Evolutionary conservation across 2,329 filamentous ascomycete species (phyloP).

Genomic region (Sporothrix curviconia): DNA sequence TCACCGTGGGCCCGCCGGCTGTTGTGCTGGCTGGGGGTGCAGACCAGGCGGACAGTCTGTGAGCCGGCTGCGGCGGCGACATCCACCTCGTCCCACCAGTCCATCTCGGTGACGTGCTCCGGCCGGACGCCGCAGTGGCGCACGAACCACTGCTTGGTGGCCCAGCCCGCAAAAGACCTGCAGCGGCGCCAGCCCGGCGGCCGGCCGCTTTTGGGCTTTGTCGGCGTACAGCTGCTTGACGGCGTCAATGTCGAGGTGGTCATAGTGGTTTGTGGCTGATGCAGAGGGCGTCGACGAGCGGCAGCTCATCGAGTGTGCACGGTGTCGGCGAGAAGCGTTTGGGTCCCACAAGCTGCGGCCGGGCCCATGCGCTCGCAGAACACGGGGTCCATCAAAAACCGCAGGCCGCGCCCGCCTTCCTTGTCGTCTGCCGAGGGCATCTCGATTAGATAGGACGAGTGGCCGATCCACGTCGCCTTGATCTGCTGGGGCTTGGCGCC

Average conservation of each 20-base stretch:
- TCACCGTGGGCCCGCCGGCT: constrained; percentile 53
- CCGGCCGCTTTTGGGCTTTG: constrained; percentile 20
- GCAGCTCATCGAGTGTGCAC: constrained; percentile 42
- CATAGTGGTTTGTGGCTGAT: constrained; percentile 53
- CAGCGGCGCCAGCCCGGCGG: constrained; percentile 1
- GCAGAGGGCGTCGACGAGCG: constrained; percentile 43
- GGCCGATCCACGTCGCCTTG: constrained; percentile 80
- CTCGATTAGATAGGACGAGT: constrained; percentile 88
- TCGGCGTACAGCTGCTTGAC: constrained; percentile 35
- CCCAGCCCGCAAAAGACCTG: constrained; percentile 65
- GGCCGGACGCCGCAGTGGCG: constrained; percentile 42
- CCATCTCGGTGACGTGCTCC: constrained; percentile 58
- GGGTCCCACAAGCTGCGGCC: constrained; percentile 35
- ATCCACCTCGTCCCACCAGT: constrained; percentile 64
- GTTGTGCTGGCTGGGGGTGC: constrained; percentile 64
- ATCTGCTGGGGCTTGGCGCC: background rate
- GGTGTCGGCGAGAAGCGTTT: constrained; percentile 46
- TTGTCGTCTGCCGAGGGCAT: constrained; percentile 36
- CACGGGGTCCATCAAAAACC: constrained; percentile 43
- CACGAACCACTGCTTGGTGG: constrained; percentile 59
- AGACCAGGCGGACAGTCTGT: constrained; percentile 50
- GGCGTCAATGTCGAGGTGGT: constrained; percentile 44
- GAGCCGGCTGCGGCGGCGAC: constrained; percentile 14
- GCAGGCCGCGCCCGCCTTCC: constrained; percentile 34
- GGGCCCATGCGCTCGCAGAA: constrained; percentile 41